Percentiles rank a stretch among this genome's conserved stretches.
Conservation (phyloP, 2,329 filamentous ascomycete genomes). For the Coniochaeta sp. region DNA sequence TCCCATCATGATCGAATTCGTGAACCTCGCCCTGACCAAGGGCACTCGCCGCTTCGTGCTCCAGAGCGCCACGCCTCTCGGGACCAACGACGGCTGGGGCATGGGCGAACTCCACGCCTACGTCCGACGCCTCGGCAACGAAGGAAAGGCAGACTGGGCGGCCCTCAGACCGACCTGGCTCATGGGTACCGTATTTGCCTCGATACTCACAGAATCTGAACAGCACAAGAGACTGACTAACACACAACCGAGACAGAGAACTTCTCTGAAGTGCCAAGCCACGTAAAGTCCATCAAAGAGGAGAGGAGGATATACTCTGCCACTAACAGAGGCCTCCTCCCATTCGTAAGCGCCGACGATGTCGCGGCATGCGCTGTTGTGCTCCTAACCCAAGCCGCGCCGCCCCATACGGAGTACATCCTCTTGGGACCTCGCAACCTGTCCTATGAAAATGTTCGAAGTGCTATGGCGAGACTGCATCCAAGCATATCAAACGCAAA, state of each 20-base stretch:
- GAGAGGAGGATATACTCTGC: slow-evolving; percentile 35
- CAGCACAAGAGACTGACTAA: not conserved
- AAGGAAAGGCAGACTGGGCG: slow-evolving; percentile 30
- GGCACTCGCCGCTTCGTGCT: slow-evolving; percentile 37
- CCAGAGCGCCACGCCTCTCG: slow-evolving; percentile 27
- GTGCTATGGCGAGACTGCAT: not conserved
- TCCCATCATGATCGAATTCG: slow-evolving; percentile 28
- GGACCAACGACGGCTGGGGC: slow-evolving; percentile 21
- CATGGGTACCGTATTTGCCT: slow-evolving; percentile 26
- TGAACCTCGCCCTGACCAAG: slow-evolving; percentile 28
- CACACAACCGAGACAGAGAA: slow-evolving; percentile 31
- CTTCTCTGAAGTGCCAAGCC: slow-evolving; percentile 23
- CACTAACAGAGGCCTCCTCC: slow-evolving; percentile 33
- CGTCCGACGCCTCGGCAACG: slow-evolving; percentile 25
- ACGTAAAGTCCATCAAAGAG: slow-evolving; percentile 23
- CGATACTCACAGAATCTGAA: not conserved
- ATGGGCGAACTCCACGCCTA: slow-evolving; percentile 30
- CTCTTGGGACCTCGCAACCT: slow-evolving; percentile 29
- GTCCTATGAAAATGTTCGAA: slow-evolving; percentile 20
- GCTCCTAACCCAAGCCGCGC: slow-evolving; percentile 27
- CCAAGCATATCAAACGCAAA: not conserved
- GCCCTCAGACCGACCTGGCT: slow-evolving; percentile 41
- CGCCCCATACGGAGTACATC: slow-evolving; percentile 32
- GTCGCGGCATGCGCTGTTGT: slow-evolving; percentile 36
- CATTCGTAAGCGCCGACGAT: slow-evolving; percentile 37